A percentile compares a stretch with the other conserved stretches of the same genome.
Evolutionary conservation across 2,329 filamentous ascomycete species (phyloP).

Genomic region (Alternaria alternata): DNA sequence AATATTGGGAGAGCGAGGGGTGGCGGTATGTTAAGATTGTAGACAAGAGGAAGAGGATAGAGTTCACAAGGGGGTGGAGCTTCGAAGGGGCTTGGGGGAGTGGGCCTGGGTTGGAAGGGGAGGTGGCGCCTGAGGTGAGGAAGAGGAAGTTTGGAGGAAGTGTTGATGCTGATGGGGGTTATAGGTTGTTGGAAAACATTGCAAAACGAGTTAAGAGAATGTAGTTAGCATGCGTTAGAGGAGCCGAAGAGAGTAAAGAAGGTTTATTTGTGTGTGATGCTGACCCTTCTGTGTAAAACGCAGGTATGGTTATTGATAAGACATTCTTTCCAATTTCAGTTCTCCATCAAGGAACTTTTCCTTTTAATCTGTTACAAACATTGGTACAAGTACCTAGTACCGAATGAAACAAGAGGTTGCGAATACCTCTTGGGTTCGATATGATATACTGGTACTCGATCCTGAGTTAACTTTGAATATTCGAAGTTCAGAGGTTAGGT

Average conservation of each 20-base stretch:
- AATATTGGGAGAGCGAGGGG: neutral
- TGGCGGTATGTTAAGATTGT: neutral
- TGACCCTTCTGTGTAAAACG: neutral
- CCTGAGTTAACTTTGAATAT: neutral
- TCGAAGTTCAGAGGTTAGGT: neutral
- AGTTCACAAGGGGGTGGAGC: neutral
- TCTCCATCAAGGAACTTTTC: no score
- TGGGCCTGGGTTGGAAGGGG: neutral
- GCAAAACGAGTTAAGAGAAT: neutral
- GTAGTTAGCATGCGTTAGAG: neutral
- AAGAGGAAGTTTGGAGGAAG: neutral
- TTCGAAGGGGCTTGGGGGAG: slow-evolving; percentile 8
- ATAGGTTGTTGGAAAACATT: neutral
- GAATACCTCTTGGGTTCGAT: no score
- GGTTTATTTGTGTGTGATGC: neutral
- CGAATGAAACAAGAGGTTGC: no score
- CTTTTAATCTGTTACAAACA: no score
- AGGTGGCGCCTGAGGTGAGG: neutral
- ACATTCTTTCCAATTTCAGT: no score
- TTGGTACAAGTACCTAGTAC: no score
- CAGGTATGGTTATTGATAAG: no score
- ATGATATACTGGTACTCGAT: no score
- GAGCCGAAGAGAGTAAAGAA: neutral
- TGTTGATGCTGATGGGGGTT: neutral
- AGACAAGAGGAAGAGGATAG: neutral